Evolutionary conservation across 306 rosid genomes (phyloP).

Genomic region (Cucurbita maxima): DNA sequence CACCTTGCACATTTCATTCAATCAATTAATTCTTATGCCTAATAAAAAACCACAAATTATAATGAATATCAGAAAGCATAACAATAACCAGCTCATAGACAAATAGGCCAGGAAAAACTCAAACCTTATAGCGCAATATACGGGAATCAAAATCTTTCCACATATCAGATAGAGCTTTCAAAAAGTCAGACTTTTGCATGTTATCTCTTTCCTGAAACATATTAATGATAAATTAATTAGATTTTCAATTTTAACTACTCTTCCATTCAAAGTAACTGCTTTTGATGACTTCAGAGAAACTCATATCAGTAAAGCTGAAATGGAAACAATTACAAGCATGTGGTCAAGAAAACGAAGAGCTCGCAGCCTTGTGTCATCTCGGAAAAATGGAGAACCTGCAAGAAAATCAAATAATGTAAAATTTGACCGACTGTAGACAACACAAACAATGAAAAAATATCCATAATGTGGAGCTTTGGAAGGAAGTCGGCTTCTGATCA

Average conservation of each 20-base stretch:
- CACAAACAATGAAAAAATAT: not conserved
- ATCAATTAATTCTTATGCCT: not conserved
- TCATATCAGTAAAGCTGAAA: conserved; percentile 15
- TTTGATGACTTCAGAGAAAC: conserved; percentile 6
- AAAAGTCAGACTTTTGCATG: conserved; percentile 95
- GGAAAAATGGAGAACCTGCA: conserved; percentile 86
- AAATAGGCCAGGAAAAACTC: conserved; percentile 12
- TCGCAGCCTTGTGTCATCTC: conserved; percentile 92
- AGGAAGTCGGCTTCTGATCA: not conserved
- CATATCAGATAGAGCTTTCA: conserved; percentile 91
- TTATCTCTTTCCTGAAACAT: conserved; percentile 88
- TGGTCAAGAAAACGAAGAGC: conserved; percentile 98
- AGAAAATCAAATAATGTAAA: conserved; percentile 9
- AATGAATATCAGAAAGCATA: not conserved
- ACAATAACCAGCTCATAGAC: not conserved
- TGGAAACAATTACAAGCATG: conserved; percentile 73
- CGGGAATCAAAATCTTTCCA: conserved; percentile 99
- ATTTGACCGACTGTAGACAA: not conserved
- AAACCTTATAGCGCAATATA: conserved; percentile 91
- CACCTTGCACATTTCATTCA: not conserved
- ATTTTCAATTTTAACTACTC: not conserved
- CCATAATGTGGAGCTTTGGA: not conserved
- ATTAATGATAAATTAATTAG: conserved; percentile 7
- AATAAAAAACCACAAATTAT: not conserved
- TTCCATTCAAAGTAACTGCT: not conserved